Conservation (phyloP, 2,329 filamentous ascomycete genomes). For the Ceratocystis cacaofunesta region DNA sequence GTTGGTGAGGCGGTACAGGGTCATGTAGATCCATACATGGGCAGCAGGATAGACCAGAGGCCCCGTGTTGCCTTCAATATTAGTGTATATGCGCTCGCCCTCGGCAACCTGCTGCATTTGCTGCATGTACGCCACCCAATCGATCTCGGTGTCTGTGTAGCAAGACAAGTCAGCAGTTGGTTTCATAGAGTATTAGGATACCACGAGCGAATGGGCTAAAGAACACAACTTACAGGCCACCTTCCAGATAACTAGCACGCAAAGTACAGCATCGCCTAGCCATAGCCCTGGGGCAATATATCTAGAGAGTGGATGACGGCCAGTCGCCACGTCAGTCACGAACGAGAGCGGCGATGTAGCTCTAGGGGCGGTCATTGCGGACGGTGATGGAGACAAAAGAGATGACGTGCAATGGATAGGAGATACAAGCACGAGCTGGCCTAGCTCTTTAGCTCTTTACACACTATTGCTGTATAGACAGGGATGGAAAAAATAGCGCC, state of each 20-base stretch:
- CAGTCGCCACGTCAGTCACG: slow-evolving; percentile 32
- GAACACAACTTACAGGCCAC: slow-evolving; percentile 53
- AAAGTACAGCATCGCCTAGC: slow-evolving; percentile 55
- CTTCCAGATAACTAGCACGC: slow-evolving; percentile 60
- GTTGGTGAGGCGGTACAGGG: slow-evolving; percentile 63
- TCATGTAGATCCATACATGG: slow-evolving; percentile 81
- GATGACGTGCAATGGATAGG: neutral
- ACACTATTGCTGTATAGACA: neutral
- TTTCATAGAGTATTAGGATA: neutral
- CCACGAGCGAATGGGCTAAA: neutral
- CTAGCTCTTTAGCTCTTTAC: neutral
- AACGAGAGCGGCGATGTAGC: slow-evolving; percentile 15
- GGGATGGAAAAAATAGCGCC: neutral
- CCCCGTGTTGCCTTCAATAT: slow-evolving; percentile 76
- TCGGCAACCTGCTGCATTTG: slow-evolving; percentile 65
- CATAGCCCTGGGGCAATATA: slow-evolving; percentile 47
- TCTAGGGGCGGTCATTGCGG: neutral
- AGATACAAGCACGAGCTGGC: neutral
- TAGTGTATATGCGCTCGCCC: slow-evolving; percentile 78
- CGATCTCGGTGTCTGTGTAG: slow-evolving; percentile 78
- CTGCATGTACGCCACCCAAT: slow-evolving; percentile 95
- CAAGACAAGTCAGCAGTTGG: neutral
- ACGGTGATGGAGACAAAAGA: neutral
- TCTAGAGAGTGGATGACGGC: slow-evolving; percentile 35
- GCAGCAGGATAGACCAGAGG: slow-evolving; percentile 89